phyloP scores from a whole-genome alignment of 2,329 filamentous ascomycete species.

The Chalara sp. region DNA sequence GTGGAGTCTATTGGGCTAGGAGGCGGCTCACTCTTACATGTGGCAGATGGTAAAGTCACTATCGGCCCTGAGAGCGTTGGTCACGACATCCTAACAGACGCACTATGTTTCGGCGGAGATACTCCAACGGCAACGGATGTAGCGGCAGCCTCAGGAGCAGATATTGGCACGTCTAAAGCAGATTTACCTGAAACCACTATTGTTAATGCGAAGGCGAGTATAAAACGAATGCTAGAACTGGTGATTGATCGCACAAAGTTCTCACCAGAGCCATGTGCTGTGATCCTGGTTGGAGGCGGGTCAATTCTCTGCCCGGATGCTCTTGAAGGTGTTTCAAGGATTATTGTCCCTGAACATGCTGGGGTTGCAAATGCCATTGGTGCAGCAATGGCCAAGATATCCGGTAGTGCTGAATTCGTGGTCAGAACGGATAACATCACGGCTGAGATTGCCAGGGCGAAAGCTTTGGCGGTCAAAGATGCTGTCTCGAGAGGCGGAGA shows the following conservation, averaged over 20 bases:
- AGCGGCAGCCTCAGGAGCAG: conserved; percentile 25
- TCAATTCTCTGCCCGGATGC: conserved; percentile 37
- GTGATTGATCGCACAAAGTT: conserved; percentile 50
- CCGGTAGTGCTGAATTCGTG: conserved; percentile 18
- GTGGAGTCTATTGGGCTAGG: conserved; percentile 49
- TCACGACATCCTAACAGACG: conserved; percentile 39
- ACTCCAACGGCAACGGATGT: conserved; percentile 48
- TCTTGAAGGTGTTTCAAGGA: conserved; percentile 40
- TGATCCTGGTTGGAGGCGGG: conserved; percentile 51
- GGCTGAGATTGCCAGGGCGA: conserved; percentile 7
- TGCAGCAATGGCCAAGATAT: conserved; percentile 36
- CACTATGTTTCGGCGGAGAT: conserved; percentile 45
- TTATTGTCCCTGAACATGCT: conserved; percentile 42
- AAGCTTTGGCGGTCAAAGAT: conserved; percentile 10
- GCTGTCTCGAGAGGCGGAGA: conserved; percentile 14
- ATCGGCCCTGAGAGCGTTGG: conserved; percentile 51
- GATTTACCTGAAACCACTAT: conserved; percentile 15
- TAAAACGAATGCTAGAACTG: conserved; percentile 39
- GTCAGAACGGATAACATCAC: no score
- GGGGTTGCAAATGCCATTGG: conserved; percentile 53
- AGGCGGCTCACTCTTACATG: conserved; percentile 41
- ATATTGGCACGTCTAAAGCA: conserved; percentile 11
- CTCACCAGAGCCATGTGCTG: conserved; percentile 41
- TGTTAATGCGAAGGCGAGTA: conserved; percentile 16
- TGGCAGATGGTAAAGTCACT: conserved; percentile 13